Conservation (phyloP, 768 basidiomycete genomes). For the Boletus reticulatus region DNA sequence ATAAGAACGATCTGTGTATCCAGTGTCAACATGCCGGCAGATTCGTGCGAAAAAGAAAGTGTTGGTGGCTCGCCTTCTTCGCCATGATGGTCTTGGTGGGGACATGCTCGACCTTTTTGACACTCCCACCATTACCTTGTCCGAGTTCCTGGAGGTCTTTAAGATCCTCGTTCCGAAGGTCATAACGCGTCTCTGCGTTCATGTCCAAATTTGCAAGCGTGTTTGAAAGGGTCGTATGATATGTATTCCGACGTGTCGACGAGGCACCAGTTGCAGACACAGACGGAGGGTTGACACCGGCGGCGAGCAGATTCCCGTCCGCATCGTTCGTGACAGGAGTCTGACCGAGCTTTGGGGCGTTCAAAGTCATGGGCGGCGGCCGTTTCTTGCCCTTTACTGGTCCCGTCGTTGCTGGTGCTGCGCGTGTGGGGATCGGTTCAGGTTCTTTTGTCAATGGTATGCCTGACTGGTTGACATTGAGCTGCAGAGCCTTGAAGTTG, state of each 20-base stretch:
- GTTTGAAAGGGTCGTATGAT: slow-evolving; percentile 76
- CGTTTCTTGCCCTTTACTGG: slow-evolving; percentile 59
- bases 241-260: slow-evolving; percentile 62
- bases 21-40: background rate
- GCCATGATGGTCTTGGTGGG: slow-evolving; percentile 95
- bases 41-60: background rate
- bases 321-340: slow-evolving; percentile 25
- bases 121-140: slow-evolving; percentile 95
- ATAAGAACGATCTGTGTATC: slow-evolving; percentile 81
- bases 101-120: slow-evolving; percentile 91
- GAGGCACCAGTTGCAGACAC: slow-evolving; percentile 51
- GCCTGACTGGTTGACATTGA: slow-evolving; percentile 52
- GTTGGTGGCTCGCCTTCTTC: slow-evolving; percentile 74
- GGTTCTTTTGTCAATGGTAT: slow-evolving; percentile 39
- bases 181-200: slow-evolving; percentile 81
- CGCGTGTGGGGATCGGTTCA: slow-evolving; percentile 46
- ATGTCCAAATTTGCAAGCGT: slow-evolving; percentile 86
- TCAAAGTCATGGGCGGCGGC: slow-evolving; percentile 81
- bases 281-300: slow-evolving; percentile 46
- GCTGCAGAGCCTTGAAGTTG: slow-evolving; percentile 85
- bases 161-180: slow-evolving; percentile 86
- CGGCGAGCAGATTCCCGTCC: slow-evolving; percentile 48
- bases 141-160: slow-evolving; percentile 90
- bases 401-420: slow-evolving; percentile 38
- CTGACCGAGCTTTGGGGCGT: slow-evolving; percentile 61